Percentiles rank a stretch among this genome's conserved stretches.
Evolutionary conservation across 2,329 filamentous ascomycete genomes (phyloP).

Genomic region (Curvularia verruculosa): DNA sequence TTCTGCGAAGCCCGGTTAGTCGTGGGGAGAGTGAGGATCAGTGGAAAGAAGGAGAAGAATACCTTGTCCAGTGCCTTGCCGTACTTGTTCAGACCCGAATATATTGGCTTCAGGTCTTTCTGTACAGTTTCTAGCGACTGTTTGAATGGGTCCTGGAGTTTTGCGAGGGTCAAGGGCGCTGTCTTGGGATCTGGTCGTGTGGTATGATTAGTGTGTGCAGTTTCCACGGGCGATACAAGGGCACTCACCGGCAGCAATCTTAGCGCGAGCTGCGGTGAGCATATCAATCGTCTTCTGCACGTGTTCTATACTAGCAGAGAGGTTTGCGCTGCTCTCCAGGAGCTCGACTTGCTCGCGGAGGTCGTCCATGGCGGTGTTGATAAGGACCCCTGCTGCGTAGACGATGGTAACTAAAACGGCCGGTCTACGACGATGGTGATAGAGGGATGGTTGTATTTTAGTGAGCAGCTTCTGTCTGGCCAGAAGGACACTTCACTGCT

Average conservation of each 20-base stretch:
- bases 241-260: slow-evolving; percentile 67
- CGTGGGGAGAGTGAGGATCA: neutral
- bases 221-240: neutral
- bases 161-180: slow-evolving; percentile 76
- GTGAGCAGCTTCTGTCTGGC: slow-evolving; percentile 22
- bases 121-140: slow-evolving; percentile 80
- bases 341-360: slow-evolving; percentile 77
- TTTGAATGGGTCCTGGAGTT: slow-evolving; percentile 85
- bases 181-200: slow-evolving; percentile 66
- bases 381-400: slow-evolving; percentile 1
- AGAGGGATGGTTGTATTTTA: neutral
- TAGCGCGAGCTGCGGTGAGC: slow-evolving; percentile 73
- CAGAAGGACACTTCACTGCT: slow-evolving; percentile 22
- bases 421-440: neutral
- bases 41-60: slow-evolving; percentile 21
- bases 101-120: slow-evolving; percentile 80
- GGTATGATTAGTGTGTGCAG: slow-evolving; percentile 21
- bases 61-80: slow-evolving; percentile 85
- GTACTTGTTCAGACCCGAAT: slow-evolving; percentile 81
- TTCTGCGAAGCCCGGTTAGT: slow-evolving; percentile 53
- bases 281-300: slow-evolving; percentile 83
- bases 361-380: slow-evolving; percentile 59
- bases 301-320: slow-evolving; percentile 74
- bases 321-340: slow-evolving; percentile 71
- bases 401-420: slow-evolving; percentile 14